Percentiles rank a stretch among this genome's conserved stretches.
phyloP scores from a whole-genome alignment of 2,329 filamentous ascomycete species.

The Elsinoe australis region DNA sequence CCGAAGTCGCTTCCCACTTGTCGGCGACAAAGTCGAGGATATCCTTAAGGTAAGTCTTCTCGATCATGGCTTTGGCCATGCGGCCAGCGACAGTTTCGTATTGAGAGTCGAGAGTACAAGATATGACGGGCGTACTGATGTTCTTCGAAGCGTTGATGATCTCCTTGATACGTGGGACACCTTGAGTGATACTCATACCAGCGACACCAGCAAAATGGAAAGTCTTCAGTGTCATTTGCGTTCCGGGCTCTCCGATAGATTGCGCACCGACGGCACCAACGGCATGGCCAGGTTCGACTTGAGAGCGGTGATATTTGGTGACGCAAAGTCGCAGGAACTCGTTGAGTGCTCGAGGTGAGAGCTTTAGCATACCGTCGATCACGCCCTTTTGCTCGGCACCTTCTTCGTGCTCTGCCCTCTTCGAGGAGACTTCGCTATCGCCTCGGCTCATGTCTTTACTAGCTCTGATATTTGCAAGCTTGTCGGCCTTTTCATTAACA shows the following conservation, averaged over 20 bases:
- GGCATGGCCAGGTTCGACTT: slow-evolving; percentile 88
- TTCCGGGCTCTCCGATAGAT: slow-evolving; percentile 95
- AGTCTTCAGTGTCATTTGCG: slow-evolving; percentile 98
- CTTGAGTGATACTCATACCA: slow-evolving; percentile 98
- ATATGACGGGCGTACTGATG: slow-evolving; percentile 92
- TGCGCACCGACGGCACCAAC: slow-evolving; percentile 95
- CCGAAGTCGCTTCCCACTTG: slow-evolving; percentile 69
- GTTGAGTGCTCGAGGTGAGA: slow-evolving; percentile 65
- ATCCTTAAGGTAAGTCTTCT: slow-evolving; percentile 87
- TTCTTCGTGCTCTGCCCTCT: slow-evolving; percentile 13
- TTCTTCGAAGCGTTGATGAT: slow-evolving; percentile 96
- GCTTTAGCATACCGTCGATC: slow-evolving; percentile 69
- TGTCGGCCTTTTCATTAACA: slow-evolving; percentile 39
- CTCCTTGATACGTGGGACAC: slow-evolving; percentile 99
- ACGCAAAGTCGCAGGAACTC: slow-evolving; percentile 76
- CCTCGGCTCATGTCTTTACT: slow-evolving; percentile 21
- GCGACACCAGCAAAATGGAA: slow-evolving; percentile 99
- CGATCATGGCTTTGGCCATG: slow-evolving; percentile 85
- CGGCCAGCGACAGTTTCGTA: slow-evolving; percentile 70
- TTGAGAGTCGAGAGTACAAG: slow-evolving; percentile 72
- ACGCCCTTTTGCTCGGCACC: slow-evolving; percentile 10
- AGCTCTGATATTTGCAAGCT: slow-evolving; percentile 25
- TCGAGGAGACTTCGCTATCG: slow-evolving; percentile 8
- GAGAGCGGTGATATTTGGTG: slow-evolving; percentile 82
- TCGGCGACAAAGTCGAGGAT: slow-evolving; percentile 76